Percentiles rank a stretch among this genome's conserved stretches.
Conservation (phyloP, 2,329 filamentous ascomycete genomes). For the Pseudogymnoascus sp. region DNA sequence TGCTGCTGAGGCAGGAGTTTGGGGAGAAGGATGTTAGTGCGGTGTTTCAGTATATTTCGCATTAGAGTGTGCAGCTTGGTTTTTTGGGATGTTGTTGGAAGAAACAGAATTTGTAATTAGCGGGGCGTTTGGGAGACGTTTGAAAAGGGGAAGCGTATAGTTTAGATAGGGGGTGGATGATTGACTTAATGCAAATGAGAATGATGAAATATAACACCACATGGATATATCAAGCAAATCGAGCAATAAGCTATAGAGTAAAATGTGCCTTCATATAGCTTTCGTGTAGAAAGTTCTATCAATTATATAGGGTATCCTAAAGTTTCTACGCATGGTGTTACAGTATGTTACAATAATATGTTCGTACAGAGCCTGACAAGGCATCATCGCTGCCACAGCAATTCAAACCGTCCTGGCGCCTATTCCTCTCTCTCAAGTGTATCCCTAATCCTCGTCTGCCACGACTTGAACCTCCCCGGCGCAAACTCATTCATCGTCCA, state of each 20-base stretch:
- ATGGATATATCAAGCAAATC: neutral
- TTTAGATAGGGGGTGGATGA: neutral
- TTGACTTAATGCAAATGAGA: constrained; percentile 4
- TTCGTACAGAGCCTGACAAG: neutral
- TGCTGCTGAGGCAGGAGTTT: constrained; percentile 81
- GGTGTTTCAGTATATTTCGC: constrained; percentile 98
- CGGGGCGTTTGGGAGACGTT: neutral
- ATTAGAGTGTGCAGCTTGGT: constrained; percentile 39
- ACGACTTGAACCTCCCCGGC: constrained; percentile 20
- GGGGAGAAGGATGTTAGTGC: constrained; percentile 76
- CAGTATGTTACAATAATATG: neutral
- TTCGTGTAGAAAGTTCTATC: neutral
- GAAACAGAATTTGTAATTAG: neutral
- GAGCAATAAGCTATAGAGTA: neutral
- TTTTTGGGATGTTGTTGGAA: neutral
- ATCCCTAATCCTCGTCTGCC: constrained; percentile 23
- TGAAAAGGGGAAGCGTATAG: neutral
- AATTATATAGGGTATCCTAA: constrained; percentile 8
- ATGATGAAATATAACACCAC: neutral
- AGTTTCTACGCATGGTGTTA: neutral
- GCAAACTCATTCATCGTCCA: constrained; percentile 29
- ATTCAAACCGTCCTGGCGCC: no score
- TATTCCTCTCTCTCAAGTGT: neutral
- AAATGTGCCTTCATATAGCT: neutral
- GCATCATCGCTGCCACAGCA: neutral